These are phyloP conservation scores for Moesziomyces sp. DNA, from an alignment of 1,284 basidiomycete species.

Conservation along the genomic window DNA sequence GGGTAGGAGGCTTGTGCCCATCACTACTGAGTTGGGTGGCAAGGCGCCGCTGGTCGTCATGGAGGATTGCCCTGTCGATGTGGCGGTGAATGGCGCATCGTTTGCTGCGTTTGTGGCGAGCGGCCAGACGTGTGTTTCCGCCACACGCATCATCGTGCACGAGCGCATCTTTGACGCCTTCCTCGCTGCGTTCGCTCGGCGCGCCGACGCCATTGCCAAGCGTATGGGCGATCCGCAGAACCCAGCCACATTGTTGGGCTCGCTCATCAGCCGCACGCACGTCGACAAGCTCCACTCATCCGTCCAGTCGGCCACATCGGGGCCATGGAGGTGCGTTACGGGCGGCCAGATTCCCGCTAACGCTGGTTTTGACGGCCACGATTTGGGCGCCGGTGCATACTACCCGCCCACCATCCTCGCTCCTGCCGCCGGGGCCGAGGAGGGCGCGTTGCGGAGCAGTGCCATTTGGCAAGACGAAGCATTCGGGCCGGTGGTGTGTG, in stretches of 20 bases:
- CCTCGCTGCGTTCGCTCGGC: slow-evolving; percentile 74
- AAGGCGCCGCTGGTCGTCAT: slow-evolving; percentile 82
- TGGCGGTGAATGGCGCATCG: slow-evolving; percentile 80
- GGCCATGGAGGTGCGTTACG: slow-evolving; percentile 71
- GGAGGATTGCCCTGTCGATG: slow-evolving; percentile 77
- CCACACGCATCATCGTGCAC: slow-evolving; percentile 33
- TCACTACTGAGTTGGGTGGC: slow-evolving; percentile 72
- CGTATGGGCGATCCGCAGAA: slow-evolving; percentile 82
- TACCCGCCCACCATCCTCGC: slow-evolving; percentile 79
- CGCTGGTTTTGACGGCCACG: slow-evolving; percentile 76
- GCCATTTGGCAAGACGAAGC: slow-evolving; percentile 82
- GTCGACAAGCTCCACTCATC: slow-evolving; percentile 75
- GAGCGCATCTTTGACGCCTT: slow-evolving; percentile 77
- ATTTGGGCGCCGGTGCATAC: slow-evolving; percentile 78
- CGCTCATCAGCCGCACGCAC: slow-evolving; percentile 77
- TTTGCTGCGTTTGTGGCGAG: slow-evolving; percentile 86
- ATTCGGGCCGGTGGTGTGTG: slow-evolving; percentile 80
- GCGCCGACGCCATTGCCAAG: slow-evolving; percentile 74
- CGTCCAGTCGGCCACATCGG: slow-evolving; percentile 70
- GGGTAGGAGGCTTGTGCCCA: slow-evolving; percentile 77
- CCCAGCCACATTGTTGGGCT: slow-evolving; percentile 78
- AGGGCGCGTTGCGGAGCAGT: slow-evolving; percentile 58
- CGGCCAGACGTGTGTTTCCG: slow-evolving; percentile 72
- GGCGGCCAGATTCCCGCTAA: slow-evolving; percentile 76
- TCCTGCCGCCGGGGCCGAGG: slow-evolving; percentile 63